Evolutionary conservation across 176 grass and related monocot genomes (phyloP).

Genomic region (Avena sativa): DNA sequence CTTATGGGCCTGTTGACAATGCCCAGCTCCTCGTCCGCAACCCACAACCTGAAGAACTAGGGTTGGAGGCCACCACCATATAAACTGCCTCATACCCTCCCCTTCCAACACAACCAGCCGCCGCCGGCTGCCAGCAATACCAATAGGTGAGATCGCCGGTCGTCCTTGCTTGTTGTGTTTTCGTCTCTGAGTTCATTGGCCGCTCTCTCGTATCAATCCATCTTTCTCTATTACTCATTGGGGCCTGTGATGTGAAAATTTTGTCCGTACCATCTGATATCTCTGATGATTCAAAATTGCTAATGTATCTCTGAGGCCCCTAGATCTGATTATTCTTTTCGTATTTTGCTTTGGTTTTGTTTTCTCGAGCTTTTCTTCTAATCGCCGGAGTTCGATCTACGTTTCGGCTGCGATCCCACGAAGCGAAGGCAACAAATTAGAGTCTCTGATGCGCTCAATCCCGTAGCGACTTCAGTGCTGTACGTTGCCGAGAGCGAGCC

Average conservation of each 20-base stretch:
- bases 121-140: neutral
- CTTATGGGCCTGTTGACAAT: neutral
- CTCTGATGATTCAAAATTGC: conserved; percentile 44
- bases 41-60: conserved; percentile 2
- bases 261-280: conserved; percentile 69
- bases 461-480: conserved; percentile 67
- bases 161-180: neutral
- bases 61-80: conserved; percentile 35
- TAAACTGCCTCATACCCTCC: neutral
- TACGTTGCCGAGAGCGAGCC: conserved; percentile 65
- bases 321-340: neutral
- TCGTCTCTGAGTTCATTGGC: neutral
- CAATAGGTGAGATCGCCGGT: neutral
- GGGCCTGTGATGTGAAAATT: conserved; percentile 43
- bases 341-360: neutral
- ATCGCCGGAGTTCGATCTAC: neutral
- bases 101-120: neutral
- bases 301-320: conserved; percentile 43
- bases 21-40: neutral
- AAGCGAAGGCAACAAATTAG: conserved; percentile 65
- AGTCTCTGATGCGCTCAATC: conserved; percentile 68
- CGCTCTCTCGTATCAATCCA: neutral
- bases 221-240: neutral
- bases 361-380: neutral
- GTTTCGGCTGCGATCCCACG: neutral